phyloP scores from a whole-genome alignment of 2,329 filamentous ascomycete species.

The Fusarium pininemorale region DNA sequence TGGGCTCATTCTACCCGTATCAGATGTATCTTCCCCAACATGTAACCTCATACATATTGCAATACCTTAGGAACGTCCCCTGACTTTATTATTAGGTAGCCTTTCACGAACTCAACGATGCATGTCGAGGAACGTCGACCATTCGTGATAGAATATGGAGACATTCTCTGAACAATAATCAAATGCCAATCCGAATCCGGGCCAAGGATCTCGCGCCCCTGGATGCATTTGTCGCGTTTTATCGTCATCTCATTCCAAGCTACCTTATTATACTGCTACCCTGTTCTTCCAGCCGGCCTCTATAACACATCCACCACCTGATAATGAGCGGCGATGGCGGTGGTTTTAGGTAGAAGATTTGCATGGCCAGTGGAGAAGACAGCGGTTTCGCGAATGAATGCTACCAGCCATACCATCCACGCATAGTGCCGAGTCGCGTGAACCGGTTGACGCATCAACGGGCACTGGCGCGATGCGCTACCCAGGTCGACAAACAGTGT shows the following conservation, averaged over 20 bases:
- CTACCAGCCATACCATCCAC: neutral
- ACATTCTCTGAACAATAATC: conserved; percentile 15
- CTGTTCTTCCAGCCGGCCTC: conserved; percentile 13
- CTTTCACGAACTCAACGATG: conserved; percentile 25
- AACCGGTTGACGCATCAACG: conserved; percentile 38
- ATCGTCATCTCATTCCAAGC: conserved; percentile 8
- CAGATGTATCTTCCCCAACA: conserved; percentile 20
- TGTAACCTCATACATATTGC: conserved; percentile 20
- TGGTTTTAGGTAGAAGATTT: conserved; percentile 29
- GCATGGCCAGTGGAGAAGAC: conserved; percentile 27
- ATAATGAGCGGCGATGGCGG: conserved; percentile 29
- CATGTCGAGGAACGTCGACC: conserved; percentile 32
- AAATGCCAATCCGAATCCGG: conserved; percentile 19
- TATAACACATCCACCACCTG: conserved; percentile 19
- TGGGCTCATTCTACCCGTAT: neutral
- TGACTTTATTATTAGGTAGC: conserved; percentile 15
- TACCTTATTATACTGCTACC: neutral
- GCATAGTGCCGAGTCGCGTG: conserved; percentile 17
- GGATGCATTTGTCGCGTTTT: neutral
- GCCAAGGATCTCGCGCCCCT: conserved; percentile 14
- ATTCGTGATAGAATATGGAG: conserved; percentile 25
- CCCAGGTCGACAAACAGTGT: neutral
- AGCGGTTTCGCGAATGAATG: conserved; percentile 13
- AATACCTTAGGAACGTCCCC: conserved; percentile 21
- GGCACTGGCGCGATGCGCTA: conserved; percentile 9